Conservation (phyloP, 1,139 yeast genomes). For the Yamadazyma siamensis region DNA sequence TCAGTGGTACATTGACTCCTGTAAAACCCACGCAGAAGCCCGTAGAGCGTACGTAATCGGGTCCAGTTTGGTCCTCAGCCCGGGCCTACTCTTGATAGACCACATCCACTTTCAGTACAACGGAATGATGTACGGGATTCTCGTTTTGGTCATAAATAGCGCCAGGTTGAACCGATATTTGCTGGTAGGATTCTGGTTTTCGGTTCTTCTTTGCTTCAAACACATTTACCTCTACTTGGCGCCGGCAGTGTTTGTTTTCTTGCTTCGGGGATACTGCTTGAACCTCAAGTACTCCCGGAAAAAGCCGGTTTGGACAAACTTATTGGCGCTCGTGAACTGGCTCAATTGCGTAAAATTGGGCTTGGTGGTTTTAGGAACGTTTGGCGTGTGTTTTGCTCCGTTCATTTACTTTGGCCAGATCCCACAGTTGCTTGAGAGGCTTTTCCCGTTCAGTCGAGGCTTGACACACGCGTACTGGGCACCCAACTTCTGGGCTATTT, state of each 20-base stretch:
- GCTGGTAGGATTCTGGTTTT: conserved; percentile 69
- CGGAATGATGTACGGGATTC: conserved; percentile 85
- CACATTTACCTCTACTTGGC: conserved; percentile 92
- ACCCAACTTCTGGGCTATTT: conserved; percentile 94
- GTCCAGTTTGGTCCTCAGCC: conserved; percentile 78
- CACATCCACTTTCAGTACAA: conserved; percentile 95
- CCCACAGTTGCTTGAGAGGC: conserved; percentile 61
- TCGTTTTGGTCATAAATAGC: conserved; percentile 68
- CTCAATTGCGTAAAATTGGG: conserved; percentile 59
- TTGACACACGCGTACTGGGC: conserved; percentile 99
- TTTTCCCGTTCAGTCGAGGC: conserved; percentile 94
- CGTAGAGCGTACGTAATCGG: conserved; percentile 72
- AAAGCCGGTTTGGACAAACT: conserved; percentile 20
- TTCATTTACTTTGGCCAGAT: conserved; percentile 62
- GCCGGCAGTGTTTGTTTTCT: conserved; percentile 84
- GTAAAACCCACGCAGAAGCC: conserved; percentile 30
- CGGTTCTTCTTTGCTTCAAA: conserved; percentile 82
- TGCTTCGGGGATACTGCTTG: conserved; percentile 70
- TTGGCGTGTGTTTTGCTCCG: conserved; percentile 75
- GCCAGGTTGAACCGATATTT: conserved; percentile 61
- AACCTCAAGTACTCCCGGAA: conserved; percentile 34
- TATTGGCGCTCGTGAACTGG: conserved; percentile 52
- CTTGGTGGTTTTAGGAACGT: conserved; percentile 58
- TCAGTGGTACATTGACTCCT: conserved; percentile 65
- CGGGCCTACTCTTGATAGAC: conserved; percentile 84